Conservation (phyloP, 495 filamentous ascomycete species). For the Penicillium coprophilum region DNA sequence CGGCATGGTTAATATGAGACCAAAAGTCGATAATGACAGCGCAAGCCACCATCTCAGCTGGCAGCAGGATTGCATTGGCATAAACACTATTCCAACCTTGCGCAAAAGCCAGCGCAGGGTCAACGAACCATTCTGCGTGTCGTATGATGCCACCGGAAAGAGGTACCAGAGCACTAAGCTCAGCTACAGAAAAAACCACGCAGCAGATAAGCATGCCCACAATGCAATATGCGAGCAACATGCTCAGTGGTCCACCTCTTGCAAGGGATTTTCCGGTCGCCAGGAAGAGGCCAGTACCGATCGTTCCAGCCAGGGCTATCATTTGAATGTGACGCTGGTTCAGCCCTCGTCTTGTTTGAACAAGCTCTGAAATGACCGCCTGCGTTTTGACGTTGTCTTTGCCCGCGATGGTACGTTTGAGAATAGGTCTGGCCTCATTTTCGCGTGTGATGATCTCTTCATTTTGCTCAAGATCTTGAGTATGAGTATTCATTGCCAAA, state of each 20-base stretch:
- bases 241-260: constrained; percentile 58
- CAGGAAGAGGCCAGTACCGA: constrained; percentile 34
- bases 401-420: not conserved
- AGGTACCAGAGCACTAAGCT: constrained; percentile 29
- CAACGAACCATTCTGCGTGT: constrained; percentile 29
- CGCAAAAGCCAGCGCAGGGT: constrained; percentile 34
- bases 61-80: constrained; percentile 30
- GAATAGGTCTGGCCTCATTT: not conserved
- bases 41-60: constrained; percentile 40
- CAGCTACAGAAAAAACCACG: constrained; percentile 27
- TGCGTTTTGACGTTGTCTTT: constrained; percentile 4
- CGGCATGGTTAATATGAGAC: constrained; percentile 31
- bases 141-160: constrained; percentile 32
- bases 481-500: not conserved
- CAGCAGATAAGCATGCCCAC: constrained; percentile 24
- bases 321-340: constrained; percentile 40
- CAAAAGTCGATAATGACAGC: constrained; percentile 51
- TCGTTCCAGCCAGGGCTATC: constrained; percentile 46
- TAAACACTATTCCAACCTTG: constrained; percentile 31
- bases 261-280: constrained; percentile 56
- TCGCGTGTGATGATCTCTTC: not conserved
- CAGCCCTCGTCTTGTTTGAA: constrained; percentile 18
- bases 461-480: not conserved
- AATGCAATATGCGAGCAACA: constrained; percentile 28
- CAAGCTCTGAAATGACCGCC: constrained; percentile 6